Conservation (phyloP, 768 basidiomycete species). For the Trametes gibbosa region DNA sequence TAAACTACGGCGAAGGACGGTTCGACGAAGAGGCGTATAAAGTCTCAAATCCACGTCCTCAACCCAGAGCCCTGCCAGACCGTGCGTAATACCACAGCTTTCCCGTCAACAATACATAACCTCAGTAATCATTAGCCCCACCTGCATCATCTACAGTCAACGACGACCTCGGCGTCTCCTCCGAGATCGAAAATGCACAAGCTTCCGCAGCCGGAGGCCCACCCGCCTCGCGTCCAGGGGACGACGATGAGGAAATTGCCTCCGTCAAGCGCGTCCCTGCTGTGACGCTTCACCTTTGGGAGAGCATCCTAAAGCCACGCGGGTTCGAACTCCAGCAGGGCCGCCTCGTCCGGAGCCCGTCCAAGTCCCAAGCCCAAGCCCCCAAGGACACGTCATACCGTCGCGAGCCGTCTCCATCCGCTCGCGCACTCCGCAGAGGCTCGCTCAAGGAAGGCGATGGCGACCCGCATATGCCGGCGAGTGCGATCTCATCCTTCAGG, state of each 20-base stretch:
- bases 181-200: slow-evolving; percentile 12
- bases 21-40: slow-evolving; percentile 64
- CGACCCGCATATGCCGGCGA: slow-evolving; percentile 9
- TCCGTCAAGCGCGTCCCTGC: slow-evolving; percentile 56
- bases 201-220: neutral
- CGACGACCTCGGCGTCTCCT: slow-evolving; percentile 17
- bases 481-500: slow-evolving; percentile 57
- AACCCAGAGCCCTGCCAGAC: slow-evolving; percentile 39
- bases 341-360: slow-evolving; percentile 60
- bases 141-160: slow-evolving; percentile 22
- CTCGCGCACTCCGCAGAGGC: slow-evolving; percentile 5
- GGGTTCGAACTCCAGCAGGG: slow-evolving; percentile 63
- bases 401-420: slow-evolving; percentile 10
- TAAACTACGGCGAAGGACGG: slow-evolving; percentile 39
- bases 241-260: slow-evolving; percentile 57
- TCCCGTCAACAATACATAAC: neutral
- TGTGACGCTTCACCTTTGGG: slow-evolving; percentile 68
- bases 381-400: slow-evolving; percentile 1
- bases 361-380: slow-evolving; percentile 38
- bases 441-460: slow-evolving; percentile 4
- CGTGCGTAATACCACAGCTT: slow-evolving; percentile 5
- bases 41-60: slow-evolving; percentile 58
- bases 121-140: slow-evolving; percentile 15
- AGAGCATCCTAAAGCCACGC: slow-evolving; percentile 60
- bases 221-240: slow-evolving; percentile 1